These are phyloP conservation scores for Penicillium alfredii DNA, from an alignment of 495 filamentous ascomycete genomes.

Conservation along the genomic window DNA sequence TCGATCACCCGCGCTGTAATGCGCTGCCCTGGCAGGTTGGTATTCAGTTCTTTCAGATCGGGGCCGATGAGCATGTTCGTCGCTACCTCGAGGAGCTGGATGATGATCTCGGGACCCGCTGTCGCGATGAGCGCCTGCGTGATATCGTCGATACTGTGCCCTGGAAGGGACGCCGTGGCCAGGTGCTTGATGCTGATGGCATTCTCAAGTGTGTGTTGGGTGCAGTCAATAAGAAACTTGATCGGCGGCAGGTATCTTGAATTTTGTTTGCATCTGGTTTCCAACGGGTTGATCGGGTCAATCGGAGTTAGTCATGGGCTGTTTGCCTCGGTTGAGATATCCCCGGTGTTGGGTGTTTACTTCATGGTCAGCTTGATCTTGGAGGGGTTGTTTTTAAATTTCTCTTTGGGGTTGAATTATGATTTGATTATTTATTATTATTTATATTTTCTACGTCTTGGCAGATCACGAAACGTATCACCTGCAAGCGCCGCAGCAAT, in stretches of 20 bases:
- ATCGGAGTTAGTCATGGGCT: too few species aligned
- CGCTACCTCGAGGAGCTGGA: slow-evolving; percentile 69
- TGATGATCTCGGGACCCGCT: slow-evolving; percentile 57
- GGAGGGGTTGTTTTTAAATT: too few species aligned
- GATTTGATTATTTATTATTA: background rate
- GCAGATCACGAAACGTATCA: too few species aligned
- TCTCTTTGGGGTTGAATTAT: too few species aligned
- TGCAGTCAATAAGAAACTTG: slow-evolving; percentile 52
- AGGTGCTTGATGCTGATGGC: slow-evolving; percentile 53
- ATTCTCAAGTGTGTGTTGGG: slow-evolving; percentile 83
- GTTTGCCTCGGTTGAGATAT: too few species aligned
- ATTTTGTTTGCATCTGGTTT: background rate
- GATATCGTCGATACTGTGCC: slow-evolving; percentile 96
- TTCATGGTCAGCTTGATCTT: too few species aligned
- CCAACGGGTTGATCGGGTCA: too few species aligned
- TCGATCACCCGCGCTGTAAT: slow-evolving; percentile 55
- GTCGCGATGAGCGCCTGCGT: slow-evolving; percentile 48
- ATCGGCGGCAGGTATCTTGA: slow-evolving; percentile 17
- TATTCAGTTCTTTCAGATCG: slow-evolving; percentile 96
- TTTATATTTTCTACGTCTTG: background rate
- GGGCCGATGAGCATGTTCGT: slow-evolving; percentile 60
- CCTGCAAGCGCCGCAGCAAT: slow-evolving; percentile 5
- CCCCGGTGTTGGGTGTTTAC: too few species aligned
- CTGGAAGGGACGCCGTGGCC: slow-evolving; percentile 47
- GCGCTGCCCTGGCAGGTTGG: slow-evolving; percentile 84